A percentile compares a stretch with the other conserved stretches of the same genome.
Evolutionary conservation across 78 protist genomes (phyloP).

Genomic region (Chrysochromulina tobinii): DNA sequence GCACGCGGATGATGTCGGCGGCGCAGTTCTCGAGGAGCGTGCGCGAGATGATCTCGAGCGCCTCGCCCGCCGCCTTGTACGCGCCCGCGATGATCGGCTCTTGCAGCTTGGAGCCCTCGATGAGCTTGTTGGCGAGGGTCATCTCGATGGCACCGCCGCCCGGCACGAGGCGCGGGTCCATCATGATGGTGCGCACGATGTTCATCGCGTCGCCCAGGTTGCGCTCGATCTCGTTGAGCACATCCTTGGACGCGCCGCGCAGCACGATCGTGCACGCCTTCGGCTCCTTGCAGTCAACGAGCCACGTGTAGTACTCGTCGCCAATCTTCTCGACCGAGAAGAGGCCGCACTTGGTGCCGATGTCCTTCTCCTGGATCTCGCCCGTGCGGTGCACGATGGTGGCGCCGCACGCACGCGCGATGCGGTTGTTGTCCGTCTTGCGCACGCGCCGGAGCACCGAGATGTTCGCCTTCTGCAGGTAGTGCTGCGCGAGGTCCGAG

Average conservation of each 20-base stretch:
- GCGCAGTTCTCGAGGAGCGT: constrained; percentile 99
- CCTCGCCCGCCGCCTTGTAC: constrained; percentile 88
- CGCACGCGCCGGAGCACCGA: constrained; percentile 95
- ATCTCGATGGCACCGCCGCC: constrained; percentile 93
- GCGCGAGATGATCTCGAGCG: constrained; percentile 94
- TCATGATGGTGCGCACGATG: constrained; percentile 93
- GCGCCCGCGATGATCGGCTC: constrained; percentile 55
- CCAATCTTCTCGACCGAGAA: constrained; percentile 88
- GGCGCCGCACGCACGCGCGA: constrained; percentile 97
- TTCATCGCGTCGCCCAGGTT: constrained; percentile 96
- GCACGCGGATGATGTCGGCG: constrained; percentile 83
- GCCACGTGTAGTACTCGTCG: constrained; percentile 97
- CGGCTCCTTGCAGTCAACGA: constrained; percentile 94
- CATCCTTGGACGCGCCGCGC: constrained; percentile 98
- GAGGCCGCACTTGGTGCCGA: constrained; percentile 88
- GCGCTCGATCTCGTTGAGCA: constrained; percentile 93
- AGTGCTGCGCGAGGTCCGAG: constrained; percentile 91
- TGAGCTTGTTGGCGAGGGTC: not conserved
- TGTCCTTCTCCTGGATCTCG: constrained; percentile 91
- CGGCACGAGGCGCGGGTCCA: constrained; percentile 94
- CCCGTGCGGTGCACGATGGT: constrained; percentile 91
- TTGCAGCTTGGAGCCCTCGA: not conserved
- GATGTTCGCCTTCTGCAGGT: constrained; percentile 74
- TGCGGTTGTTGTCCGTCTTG: constrained; percentile 98
- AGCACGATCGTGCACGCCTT: constrained; percentile 98